phyloP scores from a whole-genome alignment of 345 rosid species.

The Stellera chamaejasme region DNA sequence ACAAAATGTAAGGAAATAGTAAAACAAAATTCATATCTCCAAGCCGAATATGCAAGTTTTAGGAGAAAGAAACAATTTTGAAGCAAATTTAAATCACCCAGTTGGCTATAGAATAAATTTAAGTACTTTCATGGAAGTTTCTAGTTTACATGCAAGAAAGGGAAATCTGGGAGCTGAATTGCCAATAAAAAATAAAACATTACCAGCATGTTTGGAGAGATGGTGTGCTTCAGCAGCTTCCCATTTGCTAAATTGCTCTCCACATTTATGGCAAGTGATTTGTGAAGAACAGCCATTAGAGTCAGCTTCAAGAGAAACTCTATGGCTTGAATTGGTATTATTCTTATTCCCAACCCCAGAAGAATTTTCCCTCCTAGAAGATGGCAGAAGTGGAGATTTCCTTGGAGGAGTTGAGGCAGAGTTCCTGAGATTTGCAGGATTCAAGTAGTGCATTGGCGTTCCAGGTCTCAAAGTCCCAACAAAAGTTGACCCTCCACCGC shows the following conservation, averaged over 20 bases:
- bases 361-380: slow-evolving; percentile 44
- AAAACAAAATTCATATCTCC: too few relatives aligned
- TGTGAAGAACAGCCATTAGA: slow-evolving; percentile 36
- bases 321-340: slow-evolving; percentile 35
- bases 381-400: slow-evolving; percentile 35
- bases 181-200: slow-evolving; percentile 1
- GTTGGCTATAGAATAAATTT: too few relatives aligned
- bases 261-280: slow-evolving; percentile 93
- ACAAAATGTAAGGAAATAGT: background rate
- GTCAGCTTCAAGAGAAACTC: slow-evolving; percentile 57
- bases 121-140: too few relatives aligned
- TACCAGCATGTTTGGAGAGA: slow-evolving; percentile 98
- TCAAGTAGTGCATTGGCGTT: slow-evolving; percentile 85
- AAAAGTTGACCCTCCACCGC: slow-evolving; percentile 42
- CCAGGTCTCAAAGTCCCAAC: slow-evolving; percentile 88
- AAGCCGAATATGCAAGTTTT: too few relatives aligned
- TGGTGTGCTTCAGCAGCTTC: slow-evolving; percentile 97
- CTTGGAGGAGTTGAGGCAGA: slow-evolving; percentile 43
- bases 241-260: slow-evolving; percentile 82
- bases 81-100: too few relatives aligned
- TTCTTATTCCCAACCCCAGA: slow-evolving; percentile 31
- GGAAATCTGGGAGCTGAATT: background rate
- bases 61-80: too few relatives aligned
- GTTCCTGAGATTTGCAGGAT: slow-evolving; percentile 42
- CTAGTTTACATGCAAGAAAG: too few relatives aligned